A percentile compares a stretch with the other conserved stretches of the same genome.
These are phyloP conservation scores for Diaporthe destruens DNA, from an alignment of 2,329 filamentous ascomycete genomes.

Conservation along the genomic window DNA sequence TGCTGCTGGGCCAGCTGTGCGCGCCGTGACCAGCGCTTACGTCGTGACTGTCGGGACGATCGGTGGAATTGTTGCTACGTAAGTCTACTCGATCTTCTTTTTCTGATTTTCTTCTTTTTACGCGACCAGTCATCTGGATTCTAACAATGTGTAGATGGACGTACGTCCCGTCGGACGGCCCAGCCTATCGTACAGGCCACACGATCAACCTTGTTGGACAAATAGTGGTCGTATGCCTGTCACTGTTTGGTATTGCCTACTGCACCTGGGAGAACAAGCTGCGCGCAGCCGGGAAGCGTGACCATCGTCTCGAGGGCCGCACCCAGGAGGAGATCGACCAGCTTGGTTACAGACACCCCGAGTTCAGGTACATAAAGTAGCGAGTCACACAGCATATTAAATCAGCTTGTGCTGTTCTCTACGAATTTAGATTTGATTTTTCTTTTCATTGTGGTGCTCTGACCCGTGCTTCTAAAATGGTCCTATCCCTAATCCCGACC, in stretches of 20 bases:
- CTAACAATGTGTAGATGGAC: slow-evolving; percentile 58
- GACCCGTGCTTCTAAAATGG: fast-evolving
- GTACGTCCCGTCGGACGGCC: slow-evolving; percentile 61
- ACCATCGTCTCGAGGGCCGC: slow-evolving; percentile 62
- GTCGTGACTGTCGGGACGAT: slow-evolving; percentile 67
- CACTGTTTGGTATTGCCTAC: slow-evolving; percentile 63
- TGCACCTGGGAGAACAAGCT: slow-evolving; percentile 66
- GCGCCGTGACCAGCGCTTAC: slow-evolving; percentile 67
- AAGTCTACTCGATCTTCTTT: slow-evolving; percentile 43
- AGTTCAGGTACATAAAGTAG: slow-evolving; percentile 64
- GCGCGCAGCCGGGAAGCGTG: slow-evolving; percentile 60
- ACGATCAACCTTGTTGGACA: slow-evolving; percentile 69
- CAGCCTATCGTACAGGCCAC: slow-evolving; percentile 63
- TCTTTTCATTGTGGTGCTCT: fast-evolving
- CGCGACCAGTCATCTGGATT: neutral
- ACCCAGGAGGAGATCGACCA: slow-evolving; percentile 59
- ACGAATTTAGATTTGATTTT: neutral
- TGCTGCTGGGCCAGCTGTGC: slow-evolving; percentile 66
- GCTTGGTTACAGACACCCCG: slow-evolving; percentile 66
- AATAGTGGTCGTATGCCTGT: slow-evolving; percentile 57
- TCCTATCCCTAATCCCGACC: neutral
- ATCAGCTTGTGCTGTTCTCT: neutral
- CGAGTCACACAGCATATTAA: neutral
- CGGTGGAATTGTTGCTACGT: slow-evolving; percentile 69
- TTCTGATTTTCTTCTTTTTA: too few species aligned